Evolutionary conservation across 495 filamentous ascomycete species (phyloP), one percentile per base, ranked within the genome.

Genomic region (Lineolata rhizophorae): DNA sequence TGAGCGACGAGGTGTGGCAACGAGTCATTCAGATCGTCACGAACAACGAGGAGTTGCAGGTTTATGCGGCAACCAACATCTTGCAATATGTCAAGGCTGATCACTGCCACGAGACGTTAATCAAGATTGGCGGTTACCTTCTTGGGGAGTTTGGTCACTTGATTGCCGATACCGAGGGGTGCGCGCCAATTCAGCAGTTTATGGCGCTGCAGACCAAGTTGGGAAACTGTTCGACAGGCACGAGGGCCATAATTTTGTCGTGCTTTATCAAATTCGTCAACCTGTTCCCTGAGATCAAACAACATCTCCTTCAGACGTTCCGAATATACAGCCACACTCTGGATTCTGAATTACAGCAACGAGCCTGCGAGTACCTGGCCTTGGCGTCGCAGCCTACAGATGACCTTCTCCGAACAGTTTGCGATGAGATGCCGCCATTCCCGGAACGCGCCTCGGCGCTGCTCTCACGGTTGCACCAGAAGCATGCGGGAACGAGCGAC

Each of bases 1-100:
- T 99, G 34, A 94, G 85, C 52, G 90, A 99, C 34, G 90, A 99
- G 55, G 90, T 99, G 16, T 99, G 90, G 90, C 90, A 99, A 41
- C 73, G 90, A 41, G 84, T 99, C 34, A 94, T 93, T 40, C 90
- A 95, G 52, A 95, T 99, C 42, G 84, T 99, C 36, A 94, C 90
- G 22, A 99, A 99, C 55, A 99, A 99, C 53, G 90, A 99, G 48
- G 84, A 93, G 51, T 61, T 97, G 24, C 87, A 97, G 55, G 76
- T 90, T 1, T 97, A 97, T 52, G 87, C 87, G 0, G 85, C 85
- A 6, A 77, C 87, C 44, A 90, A 83, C 39, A 82, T 83, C 19
- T 57, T 97, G 5, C 68, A 78, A 30, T 90, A 95, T 44, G 55
- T 90, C 44, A 91, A 95, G 52, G 71, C 68, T 11, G 84, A 92